A percentile compares a stretch with the other conserved stretches of the same genome.
phyloP scores from a whole-genome alignment of 2,329 filamentous ascomycete genomes.

The Aureobasidium sp. region DNA sequence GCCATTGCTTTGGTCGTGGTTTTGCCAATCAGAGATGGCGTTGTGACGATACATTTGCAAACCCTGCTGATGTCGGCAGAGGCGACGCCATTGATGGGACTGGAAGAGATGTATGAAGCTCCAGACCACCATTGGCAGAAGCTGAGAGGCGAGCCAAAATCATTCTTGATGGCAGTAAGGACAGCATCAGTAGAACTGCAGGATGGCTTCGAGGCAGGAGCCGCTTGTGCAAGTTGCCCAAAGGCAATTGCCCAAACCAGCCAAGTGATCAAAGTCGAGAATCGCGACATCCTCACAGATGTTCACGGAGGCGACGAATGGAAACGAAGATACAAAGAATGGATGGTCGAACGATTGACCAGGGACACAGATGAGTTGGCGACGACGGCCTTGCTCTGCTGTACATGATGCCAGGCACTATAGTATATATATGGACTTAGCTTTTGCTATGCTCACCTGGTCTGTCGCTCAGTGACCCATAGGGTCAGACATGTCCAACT shows the following conservation, averaged over 20 bases:
- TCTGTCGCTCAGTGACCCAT: not conserved
- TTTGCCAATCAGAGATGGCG: not conserved
- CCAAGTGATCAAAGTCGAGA: not conserved
- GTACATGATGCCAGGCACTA: not conserved
- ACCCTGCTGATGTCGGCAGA: slow-evolving; percentile 1
- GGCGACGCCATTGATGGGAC: not conserved
- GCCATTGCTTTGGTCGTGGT: not conserved
- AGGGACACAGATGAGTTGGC: not conserved
- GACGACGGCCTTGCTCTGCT: not conserved
- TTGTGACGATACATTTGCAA: slow-evolving; percentile 1
- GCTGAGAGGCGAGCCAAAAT: not conserved
- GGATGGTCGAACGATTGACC: not conserved
- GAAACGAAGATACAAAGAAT: not conserved
- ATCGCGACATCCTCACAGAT: not conserved
- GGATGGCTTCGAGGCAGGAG: not conserved
- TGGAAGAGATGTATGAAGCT: not conserved
- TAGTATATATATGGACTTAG: not conserved
- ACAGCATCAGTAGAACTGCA: not conserved
- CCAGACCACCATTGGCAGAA: slow-evolving; percentile 7
- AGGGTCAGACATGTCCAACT: not conserved
- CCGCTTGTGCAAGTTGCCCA: not conserved
- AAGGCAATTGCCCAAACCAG: not conserved
- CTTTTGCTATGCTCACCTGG: not conserved
- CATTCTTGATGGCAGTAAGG: not conserved
- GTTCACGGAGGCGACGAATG: too few species aligned